A percentile compares a stretch with the other conserved stretches of the same genome.
Conservation (phyloP, 2,329 filamentous ascomycete species). For the Aspergillus udagawae region DNA sequence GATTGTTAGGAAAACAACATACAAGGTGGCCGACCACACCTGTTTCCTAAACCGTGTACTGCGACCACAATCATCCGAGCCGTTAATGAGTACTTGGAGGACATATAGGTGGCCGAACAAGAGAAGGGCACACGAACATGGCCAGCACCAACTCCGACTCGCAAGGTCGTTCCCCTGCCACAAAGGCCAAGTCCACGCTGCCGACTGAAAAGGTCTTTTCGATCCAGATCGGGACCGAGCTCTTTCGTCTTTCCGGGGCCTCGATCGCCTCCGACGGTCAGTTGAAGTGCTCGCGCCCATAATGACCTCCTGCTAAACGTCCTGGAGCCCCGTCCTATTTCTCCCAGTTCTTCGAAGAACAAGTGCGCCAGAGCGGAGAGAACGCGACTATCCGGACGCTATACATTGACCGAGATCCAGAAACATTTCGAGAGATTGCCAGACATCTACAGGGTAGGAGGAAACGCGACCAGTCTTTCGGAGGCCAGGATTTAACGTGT, state of each 20-base stretch:
- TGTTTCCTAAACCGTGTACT: too few species aligned
- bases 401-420: conserved; percentile 91
- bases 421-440: conserved; percentile 83
- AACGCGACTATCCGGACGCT: conserved; percentile 67
- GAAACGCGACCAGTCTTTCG: not conserved
- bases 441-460: conserved; percentile 71
- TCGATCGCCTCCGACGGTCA: conserved; percentile 69
- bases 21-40: too few species aligned
- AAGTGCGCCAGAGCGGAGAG: conserved; percentile 62
- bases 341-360: conserved; percentile 86
- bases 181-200: conserved; percentile 27
- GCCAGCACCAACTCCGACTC: not conserved
- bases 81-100: too few species aligned
- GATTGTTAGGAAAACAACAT: too few species aligned
- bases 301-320: conserved; percentile 41
- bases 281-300: conserved; percentile 22
- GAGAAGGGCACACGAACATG: not conserved
- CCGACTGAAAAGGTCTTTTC: conserved; percentile 63
- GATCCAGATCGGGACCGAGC: conserved; percentile 64
- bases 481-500: conserved; percentile 1
- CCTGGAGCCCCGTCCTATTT: conserved; percentile 88
- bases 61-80: not conserved
- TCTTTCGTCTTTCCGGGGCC: conserved; percentile 66
- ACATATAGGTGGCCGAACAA: not conserved
- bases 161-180: not conserved